Conservation (phyloP, 306 rosid species). For the Trifolium subterraneum region DNA sequence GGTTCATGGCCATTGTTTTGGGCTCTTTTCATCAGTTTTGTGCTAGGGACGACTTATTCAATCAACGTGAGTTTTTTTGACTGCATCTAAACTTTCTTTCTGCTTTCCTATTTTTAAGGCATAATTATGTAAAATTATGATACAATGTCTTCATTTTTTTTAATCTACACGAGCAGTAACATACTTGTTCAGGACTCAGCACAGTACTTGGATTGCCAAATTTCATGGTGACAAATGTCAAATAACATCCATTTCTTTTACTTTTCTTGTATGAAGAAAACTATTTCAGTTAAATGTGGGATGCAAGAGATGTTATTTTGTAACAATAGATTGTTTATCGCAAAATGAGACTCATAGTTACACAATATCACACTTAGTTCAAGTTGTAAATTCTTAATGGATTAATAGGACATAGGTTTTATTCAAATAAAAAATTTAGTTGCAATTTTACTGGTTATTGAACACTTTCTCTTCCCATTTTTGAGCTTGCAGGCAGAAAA, state of each 20-base stretch:
- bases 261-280: constrained; percentile 13
- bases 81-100: not conserved
- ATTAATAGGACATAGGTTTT: constrained; percentile 17
- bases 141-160: constrained; percentile 9
- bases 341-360: not conserved
- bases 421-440: constrained; percentile 9
- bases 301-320: constrained; percentile 13
- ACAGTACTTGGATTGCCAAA: constrained; percentile 1
- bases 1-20: constrained; percentile 98
- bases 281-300: constrained; percentile 8
- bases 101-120: constrained; percentile 11
- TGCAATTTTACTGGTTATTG: constrained; percentile 4
- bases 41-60: constrained; percentile 93
- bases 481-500: constrained; percentile 20
- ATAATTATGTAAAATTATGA: not conserved
- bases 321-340: not conserved
- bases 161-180: constrained; percentile 5
- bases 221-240: constrained; percentile 19
- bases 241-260: constrained; percentile 26
- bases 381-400: constrained; percentile 17
- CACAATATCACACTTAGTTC: constrained; percentile 8
- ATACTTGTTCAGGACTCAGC: constrained; percentile 22
- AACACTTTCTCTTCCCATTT: constrained; percentile 10
- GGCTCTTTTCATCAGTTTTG: constrained; percentile 92
- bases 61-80: constrained; percentile 73